Percentiles rank a stretch among this genome's conserved stretches.
These are phyloP conservation scores for Arabis hirsuta DNA, from an alignment of 345 rosid species.

Conservation along the genomic window DNA sequence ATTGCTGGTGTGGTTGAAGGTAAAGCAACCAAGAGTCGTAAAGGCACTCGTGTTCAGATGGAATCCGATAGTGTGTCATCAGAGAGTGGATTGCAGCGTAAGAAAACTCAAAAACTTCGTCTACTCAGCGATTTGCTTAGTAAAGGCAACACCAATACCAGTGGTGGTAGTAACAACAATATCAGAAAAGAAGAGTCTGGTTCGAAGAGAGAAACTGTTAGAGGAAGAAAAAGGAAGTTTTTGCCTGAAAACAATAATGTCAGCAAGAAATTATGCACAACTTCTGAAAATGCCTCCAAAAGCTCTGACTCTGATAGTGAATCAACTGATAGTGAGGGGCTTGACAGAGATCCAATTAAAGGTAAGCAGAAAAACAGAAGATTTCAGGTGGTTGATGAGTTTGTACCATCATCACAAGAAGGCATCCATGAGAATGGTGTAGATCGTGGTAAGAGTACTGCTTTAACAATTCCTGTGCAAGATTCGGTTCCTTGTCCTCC, in stretches of 20 bases:
- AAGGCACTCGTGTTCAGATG: conserved; percentile 43
- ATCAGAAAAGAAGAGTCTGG: conserved; percentile 41
- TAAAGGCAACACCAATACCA: conserved; percentile 45
- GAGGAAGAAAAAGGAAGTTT: conserved; percentile 62
- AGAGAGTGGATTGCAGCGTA: conserved; percentile 62
- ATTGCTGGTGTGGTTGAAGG: conserved; percentile 44
- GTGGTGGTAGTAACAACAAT: conserved; percentile 16
- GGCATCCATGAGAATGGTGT: conserved; percentile 43
- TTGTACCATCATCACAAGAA: conserved; percentile 45
- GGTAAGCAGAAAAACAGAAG: conserved; percentile 63
- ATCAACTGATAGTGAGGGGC: conserved; percentile 44
- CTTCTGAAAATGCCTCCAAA: conserved; percentile 33
- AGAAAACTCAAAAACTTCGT: conserved; percentile 69
- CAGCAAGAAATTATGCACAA: conserved; percentile 30
- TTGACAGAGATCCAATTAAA: conserved; percentile 45
- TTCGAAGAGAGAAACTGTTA: conserved; percentile 43
- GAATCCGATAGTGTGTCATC: conserved; percentile 53
- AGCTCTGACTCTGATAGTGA: conserved; percentile 47
- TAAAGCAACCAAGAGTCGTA: conserved; percentile 40
- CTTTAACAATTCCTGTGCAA: conserved; percentile 39
- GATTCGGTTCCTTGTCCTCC: conserved; percentile 45
- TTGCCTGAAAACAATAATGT: conserved; percentile 45
- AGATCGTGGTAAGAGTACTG: conserved; percentile 41
- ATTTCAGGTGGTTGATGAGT: conserved; percentile 46
- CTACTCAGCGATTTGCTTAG: conserved; percentile 75